phyloP scores from a whole-genome alignment of 192 early-diverging fungal genomes.

The Geosiphon pyriformis region DNA sequence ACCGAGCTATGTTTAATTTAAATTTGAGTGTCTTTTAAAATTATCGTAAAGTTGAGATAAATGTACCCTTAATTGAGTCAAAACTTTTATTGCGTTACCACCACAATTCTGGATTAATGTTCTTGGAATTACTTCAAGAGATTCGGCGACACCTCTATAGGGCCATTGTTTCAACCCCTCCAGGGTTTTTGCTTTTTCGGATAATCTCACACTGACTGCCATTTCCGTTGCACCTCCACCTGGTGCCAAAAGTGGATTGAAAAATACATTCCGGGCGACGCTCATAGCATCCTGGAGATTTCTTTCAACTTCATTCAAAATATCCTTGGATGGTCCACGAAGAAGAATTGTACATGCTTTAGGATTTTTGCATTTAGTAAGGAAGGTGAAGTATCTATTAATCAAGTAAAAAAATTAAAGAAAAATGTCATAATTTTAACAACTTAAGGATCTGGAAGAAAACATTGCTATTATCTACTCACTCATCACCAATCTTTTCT shows the following conservation, averaged over 20 bases:
- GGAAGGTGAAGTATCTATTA: constrained; percentile 85
- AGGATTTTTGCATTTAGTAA: constrained; percentile 90
- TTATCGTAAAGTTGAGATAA: background rate
- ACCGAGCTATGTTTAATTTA: background rate
- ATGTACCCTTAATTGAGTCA: constrained; percentile 74
- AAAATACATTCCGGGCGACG: constrained; percentile 97
- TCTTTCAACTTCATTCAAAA: constrained; percentile 95
- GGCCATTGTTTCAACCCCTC: constrained; percentile 95
- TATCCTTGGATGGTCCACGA: constrained; percentile 96
- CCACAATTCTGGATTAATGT: constrained; percentile 99
- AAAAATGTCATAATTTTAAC: too few species aligned
- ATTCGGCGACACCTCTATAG: constrained; percentile 90
- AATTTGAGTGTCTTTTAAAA: background rate
- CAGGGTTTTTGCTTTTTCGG: constrained; percentile 83
- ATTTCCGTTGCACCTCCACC: constrained; percentile 99
- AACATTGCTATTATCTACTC: constrained; percentile 27
- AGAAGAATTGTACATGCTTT: constrained; percentile 98
- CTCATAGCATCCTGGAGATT: constrained; percentile 99
- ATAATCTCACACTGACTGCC: constrained; percentile 85
- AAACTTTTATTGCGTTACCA: constrained; percentile 93
- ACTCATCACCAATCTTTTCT: constrained; percentile 98
- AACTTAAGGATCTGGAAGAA: too few species aligned
- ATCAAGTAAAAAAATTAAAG: constrained; percentile 7
- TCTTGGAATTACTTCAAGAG: constrained; percentile 97
- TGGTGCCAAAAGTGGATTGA: constrained; percentile 86